Base-by-base conservation (phyloP, 805 yeast species). In the Ascoidea asiatica region DNA sequence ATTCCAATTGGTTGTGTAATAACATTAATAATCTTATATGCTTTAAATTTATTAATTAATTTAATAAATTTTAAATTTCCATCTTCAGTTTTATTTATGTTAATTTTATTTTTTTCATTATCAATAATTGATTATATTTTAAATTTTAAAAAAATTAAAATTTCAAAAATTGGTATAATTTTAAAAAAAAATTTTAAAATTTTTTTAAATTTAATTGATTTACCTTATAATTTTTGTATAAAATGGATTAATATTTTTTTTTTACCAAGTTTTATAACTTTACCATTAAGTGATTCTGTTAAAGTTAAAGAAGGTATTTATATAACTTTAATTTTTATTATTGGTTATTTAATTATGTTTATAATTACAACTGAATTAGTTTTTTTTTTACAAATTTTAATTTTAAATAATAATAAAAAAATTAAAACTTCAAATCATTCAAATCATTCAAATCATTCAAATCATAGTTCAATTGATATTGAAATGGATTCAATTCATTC, bases 241-340 rank as follows among this genome's bases (percentile, higher is more conserved):
- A 68, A 81, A 45, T 83, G 92, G 90, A 84, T 84, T 61, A 81
- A 80, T 56, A 70, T 81, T 5, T 81, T 79, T 55, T 84, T 83
- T 65, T 77, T 85, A 1, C 90, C 92, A 1, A 78, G 88, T 0
- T 83, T 84, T 55, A 75, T 83, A 36, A 72, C 79, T 0, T 66
- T 83, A 33, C 90, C 90, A 0, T 65, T 82, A 44, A 72, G 85
- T 11, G 70, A 73, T n/a, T 72, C 72, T 48, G 78, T 84, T 41
- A 65, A 79, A 17, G 79, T 78, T 39, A 72, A 69, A 19, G 90
- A 83, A 52, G 84, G 85, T 8, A 65, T 80, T 52, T 78, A 78
- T 43, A 83, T 83, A 36, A 85, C 83, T 1, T 90, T 79, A 0
- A 83, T 82, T 5, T 84, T 82, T 52, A 66, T 79, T 5, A 50